Percentiles rank a stretch among this genome's conserved stretches.
Evolutionary conservation across 1,284 basidiomycete species (phyloP).

Genomic region (Cutaneotrichosporon sp.): DNA sequence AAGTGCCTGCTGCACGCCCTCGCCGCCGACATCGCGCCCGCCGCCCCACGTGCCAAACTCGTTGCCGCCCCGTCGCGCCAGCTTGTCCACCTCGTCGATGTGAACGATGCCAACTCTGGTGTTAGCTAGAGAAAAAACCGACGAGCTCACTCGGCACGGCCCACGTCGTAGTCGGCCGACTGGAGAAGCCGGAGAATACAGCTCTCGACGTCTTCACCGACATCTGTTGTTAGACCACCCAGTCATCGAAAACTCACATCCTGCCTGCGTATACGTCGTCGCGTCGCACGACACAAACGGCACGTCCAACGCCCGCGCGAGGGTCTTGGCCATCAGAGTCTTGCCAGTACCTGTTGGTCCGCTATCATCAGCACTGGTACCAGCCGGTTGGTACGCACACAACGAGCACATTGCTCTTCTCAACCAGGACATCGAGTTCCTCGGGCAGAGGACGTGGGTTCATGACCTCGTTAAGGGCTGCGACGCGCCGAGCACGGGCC

Average conservation of each 20-base stretch:
- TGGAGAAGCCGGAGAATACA: constrained; percentile 77
- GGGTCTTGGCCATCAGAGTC: constrained; percentile 74
- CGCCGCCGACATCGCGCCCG: constrained; percentile 86
- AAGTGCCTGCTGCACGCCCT: constrained; percentile 90
- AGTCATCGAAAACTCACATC: constrained; percentile 36
- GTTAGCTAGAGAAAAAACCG: not conserved
- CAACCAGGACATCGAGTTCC: constrained; percentile 53
- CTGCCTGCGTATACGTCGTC: constrained; percentile 50
- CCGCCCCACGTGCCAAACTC: constrained; percentile 52
- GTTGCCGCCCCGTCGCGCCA: constrained; percentile 62
- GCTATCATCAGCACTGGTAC: constrained; percentile 20
- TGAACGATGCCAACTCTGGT: constrained; percentile 85
- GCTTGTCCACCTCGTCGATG: constrained; percentile 94
- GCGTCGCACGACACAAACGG: constrained; percentile 66
- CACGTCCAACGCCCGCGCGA: constrained; percentile 80
- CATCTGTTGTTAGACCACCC: constrained; percentile 56
- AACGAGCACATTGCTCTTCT: constrained; percentile 89
- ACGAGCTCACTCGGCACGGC: constrained; percentile 51
- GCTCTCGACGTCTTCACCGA: constrained; percentile 91
- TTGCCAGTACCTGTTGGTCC: constrained; percentile 60
- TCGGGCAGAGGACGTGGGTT: not conserved
- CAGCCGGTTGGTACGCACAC: constrained; percentile 55
- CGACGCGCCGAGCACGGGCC: constrained; percentile 17
- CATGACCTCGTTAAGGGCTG: constrained; percentile 15
- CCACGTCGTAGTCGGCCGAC: constrained; percentile 80